Evolutionary conservation across 208 protist genomes (phyloP).

Genomic region (Trypanosoma platydactyli): DNA sequence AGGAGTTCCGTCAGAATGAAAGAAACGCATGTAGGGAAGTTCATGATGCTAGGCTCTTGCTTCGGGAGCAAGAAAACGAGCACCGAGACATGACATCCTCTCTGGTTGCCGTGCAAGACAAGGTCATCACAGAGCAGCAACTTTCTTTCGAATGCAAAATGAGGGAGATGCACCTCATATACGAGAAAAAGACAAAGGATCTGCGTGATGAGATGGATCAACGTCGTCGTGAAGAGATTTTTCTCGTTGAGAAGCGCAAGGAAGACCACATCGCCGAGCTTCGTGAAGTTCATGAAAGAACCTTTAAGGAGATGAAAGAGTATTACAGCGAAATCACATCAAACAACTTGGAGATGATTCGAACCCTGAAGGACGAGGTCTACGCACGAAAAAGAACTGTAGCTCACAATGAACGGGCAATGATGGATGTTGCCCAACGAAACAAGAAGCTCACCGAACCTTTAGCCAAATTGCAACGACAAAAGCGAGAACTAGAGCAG

Average conservation of each 20-base stretch:
- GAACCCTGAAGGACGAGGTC: conserved; percentile 96
- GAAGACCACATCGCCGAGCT: conserved; percentile 95
- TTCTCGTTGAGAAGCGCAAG: conserved; percentile 96
- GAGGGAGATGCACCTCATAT: conserved; percentile 95
- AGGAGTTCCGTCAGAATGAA: conserved; percentile 89
- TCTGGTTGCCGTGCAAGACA: conserved; percentile 81
- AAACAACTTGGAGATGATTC: conserved; percentile 98
- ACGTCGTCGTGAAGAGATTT: conserved; percentile 90
- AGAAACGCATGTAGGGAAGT: conserved; percentile 78
- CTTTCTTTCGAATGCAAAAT: conserved; percentile 87
- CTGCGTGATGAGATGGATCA: conserved; percentile 92
- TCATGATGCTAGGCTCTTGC: conserved; percentile 80
- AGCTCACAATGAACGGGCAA: conserved; percentile 96
- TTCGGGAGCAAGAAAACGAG: conserved; percentile 86
- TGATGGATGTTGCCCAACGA: conserved; percentile 96
- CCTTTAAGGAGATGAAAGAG: conserved; percentile 97
- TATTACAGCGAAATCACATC: conserved; percentile 99
- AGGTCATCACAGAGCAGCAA: conserved; percentile 88
- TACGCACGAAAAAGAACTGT: conserved; percentile 95
- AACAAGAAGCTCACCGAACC: conserved; percentile 97
- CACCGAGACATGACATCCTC: conserved; percentile 83
- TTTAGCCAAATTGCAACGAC: conserved; percentile 85
- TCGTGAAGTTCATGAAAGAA: conserved; percentile 93
- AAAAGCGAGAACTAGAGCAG: conserved; percentile 91
- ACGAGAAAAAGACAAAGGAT: conserved; percentile 91